These are phyloP conservation scores for Aspergillus niger DNA, from an alignment of 2,329 filamentous ascomycete species.

Conservation along the genomic window DNA sequence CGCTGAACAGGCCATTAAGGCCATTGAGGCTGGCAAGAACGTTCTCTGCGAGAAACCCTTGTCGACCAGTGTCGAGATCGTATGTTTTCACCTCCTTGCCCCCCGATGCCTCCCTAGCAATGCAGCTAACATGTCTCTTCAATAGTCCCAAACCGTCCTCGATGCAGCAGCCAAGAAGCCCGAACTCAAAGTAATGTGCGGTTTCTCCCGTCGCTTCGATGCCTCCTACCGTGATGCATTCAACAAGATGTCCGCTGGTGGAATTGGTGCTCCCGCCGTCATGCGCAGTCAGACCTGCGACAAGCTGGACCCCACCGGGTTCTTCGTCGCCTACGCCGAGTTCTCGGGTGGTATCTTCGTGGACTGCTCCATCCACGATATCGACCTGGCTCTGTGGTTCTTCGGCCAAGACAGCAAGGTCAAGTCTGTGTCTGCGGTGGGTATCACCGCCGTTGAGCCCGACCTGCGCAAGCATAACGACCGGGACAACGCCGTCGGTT, in stretches of 20 bases:
- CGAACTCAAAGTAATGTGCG: constrained; percentile 66
- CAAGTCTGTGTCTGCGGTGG: constrained; percentile 59
- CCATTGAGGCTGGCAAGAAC: constrained; percentile 57
- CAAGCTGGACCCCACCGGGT: constrained; percentile 64
- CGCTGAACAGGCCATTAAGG: constrained; percentile 60
- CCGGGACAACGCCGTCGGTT: constrained; percentile 63
- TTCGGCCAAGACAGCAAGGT: constrained; percentile 58
- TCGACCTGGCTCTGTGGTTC: constrained; percentile 66
- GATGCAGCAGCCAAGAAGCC: constrained; percentile 58
- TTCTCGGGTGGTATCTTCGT: constrained; percentile 70
- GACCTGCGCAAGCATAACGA: constrained; percentile 61
- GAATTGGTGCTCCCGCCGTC: constrained; percentile 62
- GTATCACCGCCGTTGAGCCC: constrained; percentile 62
- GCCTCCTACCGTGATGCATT: constrained; percentile 64
- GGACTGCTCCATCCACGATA: constrained; percentile 71
- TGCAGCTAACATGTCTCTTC: background rate
- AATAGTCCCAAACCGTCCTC: constrained; percentile 61
- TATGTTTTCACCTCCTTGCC: constrained; percentile 35
- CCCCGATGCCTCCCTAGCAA: background rate
- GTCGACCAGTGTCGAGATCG: constrained; percentile 60
- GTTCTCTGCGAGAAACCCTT: constrained; percentile 59
- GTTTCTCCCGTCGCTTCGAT: constrained; percentile 68
- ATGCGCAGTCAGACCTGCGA: constrained; percentile 69
- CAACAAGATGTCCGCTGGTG: constrained; percentile 53
- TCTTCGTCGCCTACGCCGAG: constrained; percentile 68